A percentile compares a stretch with the other conserved stretches of the same genome.
These are phyloP conservation scores for Anthostomella pinea DNA, from an alignment of 2,329 filamentous ascomycete species.

Conservation along the genomic window DNA sequence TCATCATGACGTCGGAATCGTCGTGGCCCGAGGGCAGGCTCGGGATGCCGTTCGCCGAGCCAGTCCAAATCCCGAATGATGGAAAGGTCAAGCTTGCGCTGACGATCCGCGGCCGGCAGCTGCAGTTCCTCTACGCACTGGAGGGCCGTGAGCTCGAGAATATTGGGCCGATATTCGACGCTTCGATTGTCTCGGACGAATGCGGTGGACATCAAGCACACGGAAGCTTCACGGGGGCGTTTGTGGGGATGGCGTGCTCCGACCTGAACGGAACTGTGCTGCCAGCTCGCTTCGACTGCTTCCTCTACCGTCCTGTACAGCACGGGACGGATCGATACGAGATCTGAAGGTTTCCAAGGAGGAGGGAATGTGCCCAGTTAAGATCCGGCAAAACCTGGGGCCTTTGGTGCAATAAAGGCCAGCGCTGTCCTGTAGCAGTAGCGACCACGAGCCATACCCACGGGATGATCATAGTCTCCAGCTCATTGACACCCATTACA, in stretches of 20 bases:
- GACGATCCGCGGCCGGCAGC: conserved; percentile 45
- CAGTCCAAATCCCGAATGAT: conserved; percentile 49
- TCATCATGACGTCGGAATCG: conserved; percentile 54
- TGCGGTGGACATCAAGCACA: conserved; percentile 60
- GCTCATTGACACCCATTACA: too few species aligned
- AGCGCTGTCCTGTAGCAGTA: too few species aligned
- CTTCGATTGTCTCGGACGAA: conserved; percentile 59
- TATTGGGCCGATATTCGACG: conserved; percentile 56
- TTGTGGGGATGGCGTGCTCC: conserved; percentile 55
- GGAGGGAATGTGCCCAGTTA: too few species aligned
- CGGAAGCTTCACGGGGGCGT: conserved; percentile 63
- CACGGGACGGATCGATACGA: conserved; percentile 50
- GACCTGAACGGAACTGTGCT: conserved; percentile 51
- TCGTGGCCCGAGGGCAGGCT: conserved; percentile 54
- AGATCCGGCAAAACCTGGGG: too few species aligned
- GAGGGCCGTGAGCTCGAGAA: conserved; percentile 43
- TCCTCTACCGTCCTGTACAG: conserved; percentile 48
- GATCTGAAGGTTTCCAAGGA: too few species aligned
- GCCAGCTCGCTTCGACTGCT: conserved; percentile 49
- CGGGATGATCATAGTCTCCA: too few species aligned
- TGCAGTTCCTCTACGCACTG: conserved; percentile 58
- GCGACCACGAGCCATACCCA: too few species aligned
- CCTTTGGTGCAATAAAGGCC: too few species aligned
- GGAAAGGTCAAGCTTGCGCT: conserved; percentile 54
- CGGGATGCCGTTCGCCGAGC: conserved; percentile 37